phyloP scores from a whole-genome alignment of 1,284 basidiomycete genomes.

The Pseudozyma sp. region DNA sequence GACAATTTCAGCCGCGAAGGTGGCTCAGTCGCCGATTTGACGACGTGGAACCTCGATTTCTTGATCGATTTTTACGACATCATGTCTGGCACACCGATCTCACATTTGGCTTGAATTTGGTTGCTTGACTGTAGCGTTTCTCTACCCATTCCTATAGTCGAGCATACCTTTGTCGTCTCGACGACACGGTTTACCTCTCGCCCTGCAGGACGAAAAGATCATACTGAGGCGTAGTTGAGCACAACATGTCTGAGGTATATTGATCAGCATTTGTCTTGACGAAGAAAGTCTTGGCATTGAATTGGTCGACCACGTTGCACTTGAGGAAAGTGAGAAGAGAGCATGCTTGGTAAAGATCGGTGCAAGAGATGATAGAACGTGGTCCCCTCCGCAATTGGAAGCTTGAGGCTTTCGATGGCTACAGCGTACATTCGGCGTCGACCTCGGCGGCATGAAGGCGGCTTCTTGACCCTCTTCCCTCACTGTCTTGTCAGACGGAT shows the following conservation, averaged over 20 bases:
- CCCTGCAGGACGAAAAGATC: not conserved
- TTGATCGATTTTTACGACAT: not conserved
- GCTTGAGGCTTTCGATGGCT: too few species aligned
- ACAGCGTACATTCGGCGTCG: too few species aligned
- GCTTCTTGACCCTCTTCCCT: not conserved
- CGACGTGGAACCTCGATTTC: slow-evolving; percentile 12
- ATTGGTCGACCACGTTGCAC: not conserved
- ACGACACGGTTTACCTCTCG: not conserved
- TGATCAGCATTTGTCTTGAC: too few species aligned
- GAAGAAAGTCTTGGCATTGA: too few species aligned
- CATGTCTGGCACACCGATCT: not conserved
- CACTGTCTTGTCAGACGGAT: too few species aligned
- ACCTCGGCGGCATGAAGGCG: slow-evolving; percentile 7
- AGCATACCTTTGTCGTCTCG: too few species aligned
- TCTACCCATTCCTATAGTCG: too few species aligned
- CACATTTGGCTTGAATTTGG: not conserved
- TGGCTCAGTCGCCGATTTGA: slow-evolving; percentile 25
- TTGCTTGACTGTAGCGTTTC: too few species aligned
- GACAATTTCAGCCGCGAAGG: slow-evolving; percentile 10
- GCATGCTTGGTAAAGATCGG: not conserved
- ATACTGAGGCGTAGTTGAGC: too few species aligned
- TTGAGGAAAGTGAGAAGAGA: too few species aligned
- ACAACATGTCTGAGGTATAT: too few species aligned
- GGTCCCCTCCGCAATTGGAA: slow-evolving; percentile 4
- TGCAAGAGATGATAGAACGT: slow-evolving; percentile 9